Evolutionary conservation across 208 protist species (phyloP).

Genomic region (Leishmania braziliensis): DNA sequence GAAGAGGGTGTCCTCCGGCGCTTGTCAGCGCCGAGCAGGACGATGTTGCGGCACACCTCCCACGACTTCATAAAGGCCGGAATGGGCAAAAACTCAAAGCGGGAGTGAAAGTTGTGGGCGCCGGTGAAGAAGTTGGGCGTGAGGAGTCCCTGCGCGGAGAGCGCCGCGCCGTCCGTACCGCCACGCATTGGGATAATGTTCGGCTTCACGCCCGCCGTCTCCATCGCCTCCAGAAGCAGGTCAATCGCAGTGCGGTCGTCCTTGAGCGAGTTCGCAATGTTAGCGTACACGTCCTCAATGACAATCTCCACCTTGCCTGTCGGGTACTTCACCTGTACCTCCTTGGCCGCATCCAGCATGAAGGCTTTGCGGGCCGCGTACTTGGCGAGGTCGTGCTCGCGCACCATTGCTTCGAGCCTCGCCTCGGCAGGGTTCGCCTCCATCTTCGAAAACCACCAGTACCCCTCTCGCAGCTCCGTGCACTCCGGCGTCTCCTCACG

Average conservation of each 20-base stretch:
- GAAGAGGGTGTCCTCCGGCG: conserved; percentile 21
- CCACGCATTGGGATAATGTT: conserved; percentile 86
- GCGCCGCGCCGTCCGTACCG: conserved; percentile 80
- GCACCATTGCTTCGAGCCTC: conserved; percentile 61
- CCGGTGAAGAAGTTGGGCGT: conserved; percentile 90
- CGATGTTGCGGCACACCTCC: conserved; percentile 79
- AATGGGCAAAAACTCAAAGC: conserved; percentile 83
- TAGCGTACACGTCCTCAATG: conserved; percentile 74
- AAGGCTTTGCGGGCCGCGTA: conserved; percentile 57
- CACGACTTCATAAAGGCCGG: conserved; percentile 84
- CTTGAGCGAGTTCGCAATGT: conserved; percentile 70
- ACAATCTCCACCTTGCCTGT: conserved; percentile 63
- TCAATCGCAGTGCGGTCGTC: conserved; percentile 69
- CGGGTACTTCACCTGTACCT: conserved; percentile 60
- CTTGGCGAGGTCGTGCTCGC: conserved; percentile 63
- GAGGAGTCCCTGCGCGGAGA: conserved; percentile 67
- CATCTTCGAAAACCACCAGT: conserved; percentile 80
- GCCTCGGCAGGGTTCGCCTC: conserved; percentile 56
- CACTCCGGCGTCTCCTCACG: conserved; percentile 76
- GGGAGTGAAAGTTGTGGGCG: conserved; percentile 89
- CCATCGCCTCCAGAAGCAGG: conserved; percentile 68
- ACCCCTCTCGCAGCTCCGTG: conserved; percentile 81
- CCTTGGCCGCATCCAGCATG: conserved; percentile 53
- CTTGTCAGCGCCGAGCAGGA: conserved; percentile 51
- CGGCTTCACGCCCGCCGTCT: conserved; percentile 54